Evolutionary conservation across 495 filamentous ascomycete species (phyloP).

Genomic region (Trichoderma parareesei): DNA sequence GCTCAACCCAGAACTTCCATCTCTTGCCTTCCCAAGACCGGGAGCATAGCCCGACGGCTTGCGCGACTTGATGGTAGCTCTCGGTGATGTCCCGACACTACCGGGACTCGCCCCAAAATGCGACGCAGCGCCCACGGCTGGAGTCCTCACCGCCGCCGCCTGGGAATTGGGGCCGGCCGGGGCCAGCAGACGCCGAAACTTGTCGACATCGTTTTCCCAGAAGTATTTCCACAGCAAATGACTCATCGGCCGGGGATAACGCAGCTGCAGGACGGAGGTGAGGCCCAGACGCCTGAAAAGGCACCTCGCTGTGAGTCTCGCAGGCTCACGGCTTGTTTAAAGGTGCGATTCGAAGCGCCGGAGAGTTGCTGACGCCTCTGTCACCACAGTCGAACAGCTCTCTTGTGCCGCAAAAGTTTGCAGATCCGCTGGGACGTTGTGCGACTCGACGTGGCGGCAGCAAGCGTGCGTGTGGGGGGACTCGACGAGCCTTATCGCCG

Average conservation of each 20-base stretch:
- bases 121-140: slow-evolving; percentile 21
- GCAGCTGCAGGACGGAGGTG: slow-evolving; percentile 20
- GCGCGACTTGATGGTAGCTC: slow-evolving; percentile 34
- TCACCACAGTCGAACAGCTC: not conserved
- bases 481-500: slow-evolving; percentile 1
- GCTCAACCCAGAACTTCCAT: slow-evolving; percentile 39
- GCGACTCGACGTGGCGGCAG: slow-evolving; percentile 8
- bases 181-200: slow-evolving; percentile 75
- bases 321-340: slow-evolving; percentile 80
- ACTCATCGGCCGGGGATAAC: slow-evolving; percentile 69
- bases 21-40: slow-evolving; percentile 20
- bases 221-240: slow-evolving; percentile 92
- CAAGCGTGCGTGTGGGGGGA: slow-evolving; percentile 1
- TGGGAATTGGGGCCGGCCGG: slow-evolving; percentile 48
- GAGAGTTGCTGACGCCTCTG: slow-evolving; percentile 16
- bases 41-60: slow-evolving; percentile 32
- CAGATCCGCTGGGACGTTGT: not conserved
- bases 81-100: slow-evolving; percentile 37
- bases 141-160: slow-evolving; percentile 33
- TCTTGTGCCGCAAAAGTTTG: not conserved
- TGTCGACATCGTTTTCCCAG: slow-evolving; percentile 90
- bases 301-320: slow-evolving; percentile 81
- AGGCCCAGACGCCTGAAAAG: slow-evolving; percentile 50
- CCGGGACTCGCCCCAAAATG: slow-evolving; percentile 18
- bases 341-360: slow-evolving; percentile 45